phyloP scores from a whole-genome alignment of 805 yeast genomes.

The Jamesozyma gamospora region DNA sequence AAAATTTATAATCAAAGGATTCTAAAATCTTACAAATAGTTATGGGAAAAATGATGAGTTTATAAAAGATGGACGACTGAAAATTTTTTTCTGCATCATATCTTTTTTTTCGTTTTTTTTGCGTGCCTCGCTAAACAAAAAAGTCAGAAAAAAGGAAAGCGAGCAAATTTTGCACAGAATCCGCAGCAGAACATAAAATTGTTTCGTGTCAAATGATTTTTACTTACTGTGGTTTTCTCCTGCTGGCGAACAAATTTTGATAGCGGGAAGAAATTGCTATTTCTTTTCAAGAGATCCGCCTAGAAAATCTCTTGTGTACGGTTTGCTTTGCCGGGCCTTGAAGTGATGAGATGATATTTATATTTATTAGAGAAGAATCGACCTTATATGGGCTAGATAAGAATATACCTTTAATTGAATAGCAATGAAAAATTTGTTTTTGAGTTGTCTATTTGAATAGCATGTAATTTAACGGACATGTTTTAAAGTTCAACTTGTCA shows the following conservation, averaged over 20 bases:
- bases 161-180: not conserved
- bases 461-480: too few relatives aligned
- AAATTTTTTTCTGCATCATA: constrained; percentile 1
- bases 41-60: constrained; percentile 2
- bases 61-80: constrained; percentile 2
- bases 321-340: too few relatives aligned
- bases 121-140: constrained; percentile 1
- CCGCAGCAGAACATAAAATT: too few relatives aligned
- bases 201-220: not conserved
- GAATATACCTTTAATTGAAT: too few relatives aligned
- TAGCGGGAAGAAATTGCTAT: not conserved
- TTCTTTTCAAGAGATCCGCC: not conserved
- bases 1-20: not conserved
- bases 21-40: not conserved
- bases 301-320: too few relatives aligned
- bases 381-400: too few relatives aligned
- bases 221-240: too few relatives aligned
- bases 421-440: too few relatives aligned
- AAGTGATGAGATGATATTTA: too few relatives aligned
- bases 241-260: too few relatives aligned
- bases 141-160: not conserved
- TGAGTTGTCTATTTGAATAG: too few relatives aligned
- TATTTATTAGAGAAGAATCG: too few relatives aligned
- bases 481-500: not conserved
- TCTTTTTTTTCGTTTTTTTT: constrained; percentile 1